Base-by-base conservation (phyloP, 257 asterid genomes). In the Paraleonurus japonicus region DNA sequence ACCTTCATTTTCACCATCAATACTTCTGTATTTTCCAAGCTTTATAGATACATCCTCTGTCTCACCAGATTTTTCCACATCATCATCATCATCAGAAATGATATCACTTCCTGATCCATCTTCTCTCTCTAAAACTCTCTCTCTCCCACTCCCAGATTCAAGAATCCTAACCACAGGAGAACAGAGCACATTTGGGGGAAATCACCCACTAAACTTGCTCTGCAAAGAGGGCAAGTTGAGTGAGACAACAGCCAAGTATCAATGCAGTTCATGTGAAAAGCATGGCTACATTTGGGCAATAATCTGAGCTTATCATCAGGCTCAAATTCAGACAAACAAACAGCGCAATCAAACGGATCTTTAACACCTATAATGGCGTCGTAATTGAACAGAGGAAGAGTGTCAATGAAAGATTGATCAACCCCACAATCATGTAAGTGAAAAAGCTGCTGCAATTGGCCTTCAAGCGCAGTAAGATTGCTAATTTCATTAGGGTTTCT, bases 201-300 rank as follows among this genome's bases (percentile, higher is more conserved):
- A 77, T 87, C 98, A 62, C 79, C 77, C 4, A 81, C 77, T 71
- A 92, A 71, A 53, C 79, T 84, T 15, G 87, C 90, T 68, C 98
- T 83, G 63, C 98, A 92, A 4, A 92, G 79, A 3, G 98, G 98
- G 68, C 98, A 93, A 59, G 98, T 90, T 1, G 98, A 90, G 55
- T 93, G 96, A 0, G 97, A 88, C 78, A 90, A 73, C 0, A 93
- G 85, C 98, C 98, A 93, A 59, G 98, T 93, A 62, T 90, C 98
- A 54, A 93, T 90, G 55, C 98, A 92, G 10, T 82, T 92, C 93
- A 90, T 79, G 80, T 92, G 98, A 61, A 92, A 92, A 26, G 97
- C 98, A 69, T 92, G 98, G 84, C 96, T 92, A 65, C 98, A 92
- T 69, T 85, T 85, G 0, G 98, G 96, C 22, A 92, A 74, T 69